Percentiles rank a stretch among this genome's conserved stretches.
Conservation (phyloP, 2,329 filamentous ascomycete species). For the Pseudogymnoascus sp. region DNA sequence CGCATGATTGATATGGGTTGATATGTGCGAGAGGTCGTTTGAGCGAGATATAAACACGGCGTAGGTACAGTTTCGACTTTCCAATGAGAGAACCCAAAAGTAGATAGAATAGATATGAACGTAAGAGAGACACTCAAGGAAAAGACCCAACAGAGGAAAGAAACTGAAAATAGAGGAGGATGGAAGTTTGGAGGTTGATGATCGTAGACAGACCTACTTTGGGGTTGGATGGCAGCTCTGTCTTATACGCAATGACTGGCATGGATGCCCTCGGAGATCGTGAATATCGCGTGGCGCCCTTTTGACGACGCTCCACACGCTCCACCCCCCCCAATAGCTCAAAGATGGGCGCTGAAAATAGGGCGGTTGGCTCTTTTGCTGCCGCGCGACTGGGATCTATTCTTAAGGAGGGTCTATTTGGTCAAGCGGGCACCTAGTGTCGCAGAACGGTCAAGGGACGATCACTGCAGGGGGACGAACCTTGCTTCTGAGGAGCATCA, state of each 20-base stretch:
- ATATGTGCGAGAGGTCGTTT: neutral
- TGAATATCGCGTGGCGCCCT: constrained; percentile 6
- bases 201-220: constrained; percentile 7
- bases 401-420: constrained; percentile 7
- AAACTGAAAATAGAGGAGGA: constrained; percentile 2
- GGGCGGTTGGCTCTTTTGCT: constrained; percentile 3
- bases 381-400: constrained; percentile 4
- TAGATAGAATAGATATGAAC: constrained; percentile 4
- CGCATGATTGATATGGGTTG: constrained; percentile 42
- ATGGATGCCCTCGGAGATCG: neutral
- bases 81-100: neutral
- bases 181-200: neutral
- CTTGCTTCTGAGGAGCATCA: neutral
- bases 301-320: constrained; percentile 3
- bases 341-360: neutral
- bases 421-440: constrained; percentile 1
- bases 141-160: constrained; percentile 1
- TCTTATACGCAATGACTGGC: neutral
- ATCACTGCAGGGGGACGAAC: neutral
- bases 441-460: constrained; percentile 2
- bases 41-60: constrained; percentile 1
- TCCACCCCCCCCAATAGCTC: neutral
- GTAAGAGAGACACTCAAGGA: constrained; percentile 6
- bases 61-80: constrained; percentile 5
- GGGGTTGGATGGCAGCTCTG: neutral